Evolutionary conservation across 495 filamentous ascomycete species (phyloP).

Genomic region (Evernia prunastri): DNA sequence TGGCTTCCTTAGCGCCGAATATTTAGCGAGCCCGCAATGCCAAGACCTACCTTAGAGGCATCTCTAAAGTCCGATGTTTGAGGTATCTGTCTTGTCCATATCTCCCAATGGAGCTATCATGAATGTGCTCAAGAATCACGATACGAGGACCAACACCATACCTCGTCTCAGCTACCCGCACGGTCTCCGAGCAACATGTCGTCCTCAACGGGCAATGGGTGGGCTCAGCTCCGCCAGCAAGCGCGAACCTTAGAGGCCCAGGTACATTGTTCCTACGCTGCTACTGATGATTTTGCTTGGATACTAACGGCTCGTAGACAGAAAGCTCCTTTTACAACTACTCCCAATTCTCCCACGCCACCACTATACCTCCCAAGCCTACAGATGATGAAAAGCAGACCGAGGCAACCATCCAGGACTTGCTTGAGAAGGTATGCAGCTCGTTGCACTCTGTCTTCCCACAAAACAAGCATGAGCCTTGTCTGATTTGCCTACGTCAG

Average conservation of each 20-base stretch:
- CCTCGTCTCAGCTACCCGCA: background rate
- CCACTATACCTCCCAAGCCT: conserved; percentile 73
- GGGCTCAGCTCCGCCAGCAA: conserved; percentile 94
- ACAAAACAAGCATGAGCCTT: conserved; percentile 11
- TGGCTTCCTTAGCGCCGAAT: conserved; percentile 16
- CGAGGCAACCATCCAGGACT: conserved; percentile 75
- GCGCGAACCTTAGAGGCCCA: conserved; percentile 86
- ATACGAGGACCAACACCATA: background rate
- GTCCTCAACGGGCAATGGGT: conserved; percentile 70
- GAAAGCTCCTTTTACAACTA: conserved; percentile 91
- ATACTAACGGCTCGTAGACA: conserved; percentile 51
- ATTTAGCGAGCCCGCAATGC: conserved; percentile 22
- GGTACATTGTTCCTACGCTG: conserved; percentile 44
- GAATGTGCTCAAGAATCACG: background rate
- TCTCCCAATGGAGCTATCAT: conserved; percentile 1
- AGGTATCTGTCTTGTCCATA: background rate
- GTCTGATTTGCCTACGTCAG: conserved; percentile 41
- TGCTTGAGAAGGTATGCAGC: conserved; percentile 63
- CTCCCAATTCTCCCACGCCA: conserved; percentile 81
- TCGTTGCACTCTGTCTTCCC: background rate
- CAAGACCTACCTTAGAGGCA: conserved; percentile 15
- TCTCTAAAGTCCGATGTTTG: background rate
- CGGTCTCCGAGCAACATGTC: conserved; percentile 47
- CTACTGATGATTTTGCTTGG: background rate
- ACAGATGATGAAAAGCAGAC: conserved; percentile 76